phyloP scores from a whole-genome alignment of 768 basidiomycete species.

The Calocybe gangraenosa region DNA sequence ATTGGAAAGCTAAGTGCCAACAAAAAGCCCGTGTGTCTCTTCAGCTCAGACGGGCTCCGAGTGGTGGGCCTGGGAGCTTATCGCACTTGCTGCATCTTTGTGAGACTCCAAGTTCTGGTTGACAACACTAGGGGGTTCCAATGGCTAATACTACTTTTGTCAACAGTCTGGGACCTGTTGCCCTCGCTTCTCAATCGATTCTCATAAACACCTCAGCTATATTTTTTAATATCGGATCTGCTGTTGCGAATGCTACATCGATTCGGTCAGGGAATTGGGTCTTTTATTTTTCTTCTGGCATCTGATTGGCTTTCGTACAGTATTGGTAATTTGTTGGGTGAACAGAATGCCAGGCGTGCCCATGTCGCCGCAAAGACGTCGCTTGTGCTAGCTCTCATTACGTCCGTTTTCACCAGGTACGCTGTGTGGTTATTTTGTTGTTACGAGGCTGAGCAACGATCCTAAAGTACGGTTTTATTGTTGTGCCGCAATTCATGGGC shows the following conservation, averaged over 20 bases:
- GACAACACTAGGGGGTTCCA: too few species aligned
- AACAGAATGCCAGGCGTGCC: constrained; percentile 9
- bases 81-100: constrained; percentile 52
- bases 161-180: constrained; percentile 68
- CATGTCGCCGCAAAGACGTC: constrained; percentile 40
- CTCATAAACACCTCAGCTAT: constrained; percentile 68
- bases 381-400: constrained; percentile 55
- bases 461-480: constrained; percentile 18
- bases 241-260: constrained; percentile 75
- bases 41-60: constrained; percentile 76
- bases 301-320: not conserved
- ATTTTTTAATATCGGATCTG: constrained; percentile 78
- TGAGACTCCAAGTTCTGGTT: too few species aligned
- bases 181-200: constrained; percentile 85
- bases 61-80: constrained; percentile 97
- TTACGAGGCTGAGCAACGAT: not conserved
- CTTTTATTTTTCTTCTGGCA: not conserved
- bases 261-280: constrained; percentile 61
- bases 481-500: constrained; percentile 64
- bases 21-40: not conserved
- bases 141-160: not conserved
- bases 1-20: not conserved
- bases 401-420: constrained; percentile 62
- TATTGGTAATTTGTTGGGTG: constrained; percentile 14
- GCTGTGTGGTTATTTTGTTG: not conserved